phyloP scores from a whole-genome alignment of 768 basidiomycete species.

The Lactarius tabidus region DNA sequence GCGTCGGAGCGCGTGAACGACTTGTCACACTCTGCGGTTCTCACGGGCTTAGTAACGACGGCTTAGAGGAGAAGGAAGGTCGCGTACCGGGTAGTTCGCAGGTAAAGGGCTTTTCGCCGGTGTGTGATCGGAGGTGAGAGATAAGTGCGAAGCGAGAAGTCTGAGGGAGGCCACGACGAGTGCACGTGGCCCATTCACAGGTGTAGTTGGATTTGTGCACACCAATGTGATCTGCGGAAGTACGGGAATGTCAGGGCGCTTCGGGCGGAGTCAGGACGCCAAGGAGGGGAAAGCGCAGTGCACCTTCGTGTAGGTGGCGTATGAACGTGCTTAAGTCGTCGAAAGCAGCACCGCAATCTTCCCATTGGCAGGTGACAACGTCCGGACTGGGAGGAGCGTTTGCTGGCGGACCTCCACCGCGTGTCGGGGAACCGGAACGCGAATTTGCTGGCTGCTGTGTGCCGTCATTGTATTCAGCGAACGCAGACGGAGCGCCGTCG shows the following conservation, averaged over 20 bases:
- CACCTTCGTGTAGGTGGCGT: slow-evolving; percentile 79
- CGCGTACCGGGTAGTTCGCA: slow-evolving; percentile 73
- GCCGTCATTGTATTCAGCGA: slow-evolving; percentile 25
- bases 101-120: slow-evolving; percentile 90
- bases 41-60: slow-evolving; percentile 5
- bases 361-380: slow-evolving; percentile 79
- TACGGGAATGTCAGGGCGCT: slow-evolving; percentile 23
- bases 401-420: slow-evolving; percentile 27
- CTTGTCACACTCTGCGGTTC: slow-evolving; percentile 74
- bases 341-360: slow-evolving; percentile 71
- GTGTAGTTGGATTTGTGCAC: slow-evolving; percentile 80
- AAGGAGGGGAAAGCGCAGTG: slow-evolving; percentile 29
- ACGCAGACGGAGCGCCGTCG: slow-evolving; percentile 19
- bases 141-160: slow-evolving; percentile 87
- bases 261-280: slow-evolving; percentile 5
- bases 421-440: slow-evolving; percentile 39
- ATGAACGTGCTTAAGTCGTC: slow-evolving; percentile 71
- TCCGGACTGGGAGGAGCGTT: slow-evolving; percentile 35
- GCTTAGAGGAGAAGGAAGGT: neutral
- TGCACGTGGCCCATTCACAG: slow-evolving; percentile 87
- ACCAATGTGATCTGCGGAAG: slow-evolving; percentile 66
- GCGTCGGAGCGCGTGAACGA: slow-evolving; percentile 95
- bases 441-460: slow-evolving; percentile 31
- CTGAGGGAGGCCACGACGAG: slow-evolving; percentile 74
- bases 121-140: slow-evolving; percentile 88